phyloP scores from a whole-genome alignment of 169 alveolate species.

The Cryptosporidium ubiquitum region DNA sequence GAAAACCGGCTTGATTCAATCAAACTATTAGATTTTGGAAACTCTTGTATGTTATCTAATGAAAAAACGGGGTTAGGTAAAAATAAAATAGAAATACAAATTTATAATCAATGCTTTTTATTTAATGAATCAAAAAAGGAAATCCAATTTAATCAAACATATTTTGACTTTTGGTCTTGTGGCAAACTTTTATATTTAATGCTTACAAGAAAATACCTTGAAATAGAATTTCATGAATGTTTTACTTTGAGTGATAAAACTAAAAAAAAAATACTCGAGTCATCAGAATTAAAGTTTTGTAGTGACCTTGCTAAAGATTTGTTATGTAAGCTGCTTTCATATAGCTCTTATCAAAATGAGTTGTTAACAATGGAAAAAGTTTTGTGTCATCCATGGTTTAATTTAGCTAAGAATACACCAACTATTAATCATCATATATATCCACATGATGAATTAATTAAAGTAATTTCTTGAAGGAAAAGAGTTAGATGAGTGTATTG shows the following conservation, averaged over 20 bases:
- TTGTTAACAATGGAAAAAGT: conserved; percentile 20
- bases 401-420: conserved; percentile 9
- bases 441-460: conserved; percentile 43
- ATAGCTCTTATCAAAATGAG: conserved; percentile 7
- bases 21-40: conserved; percentile 85
- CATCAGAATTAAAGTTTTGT: conserved; percentile 19
- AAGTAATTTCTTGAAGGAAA: neutral
- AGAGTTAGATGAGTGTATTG: neutral
- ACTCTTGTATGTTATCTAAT: conserved; percentile 15
- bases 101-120: neutral
- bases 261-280: conserved; percentile 13
- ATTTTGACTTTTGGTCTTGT: conserved; percentile 61
- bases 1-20: conserved; percentile 75
- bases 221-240: conserved; percentile 32
- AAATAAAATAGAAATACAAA: neutral
- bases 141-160: conserved; percentile 9
- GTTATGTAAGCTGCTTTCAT: conserved; percentile 76
- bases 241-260: neutral
- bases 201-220: conserved; percentile 35
- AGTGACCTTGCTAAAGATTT: conserved; percentile 75
- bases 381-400: conserved; percentile 64
- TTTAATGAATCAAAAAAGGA: conserved; percentile 30
- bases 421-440: conserved; percentile 30
- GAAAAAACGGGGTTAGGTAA: neutral
- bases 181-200: conserved; percentile 48